phyloP scores from a whole-genome alignment of 2,329 filamentous ascomycete species.

The Monosporascus cannonballus region DNA sequence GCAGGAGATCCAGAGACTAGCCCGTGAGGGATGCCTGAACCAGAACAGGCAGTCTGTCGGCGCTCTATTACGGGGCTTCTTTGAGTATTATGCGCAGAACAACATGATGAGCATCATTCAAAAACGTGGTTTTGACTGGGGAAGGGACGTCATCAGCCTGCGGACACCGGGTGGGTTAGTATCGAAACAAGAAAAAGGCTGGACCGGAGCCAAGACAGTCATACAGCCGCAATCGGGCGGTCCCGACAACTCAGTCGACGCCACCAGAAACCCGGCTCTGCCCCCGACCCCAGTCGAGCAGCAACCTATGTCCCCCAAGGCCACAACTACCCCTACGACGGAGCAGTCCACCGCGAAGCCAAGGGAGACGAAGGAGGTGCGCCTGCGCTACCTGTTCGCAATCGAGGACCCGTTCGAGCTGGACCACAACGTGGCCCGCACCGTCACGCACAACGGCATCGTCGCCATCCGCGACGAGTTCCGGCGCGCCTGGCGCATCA shows the following conservation, averaged over 20 bases:
- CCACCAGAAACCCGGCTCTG: too few relatives aligned
- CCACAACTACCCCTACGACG: background rate
- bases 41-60: conserved; percentile 66
- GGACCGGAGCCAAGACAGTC: conserved; percentile 75
- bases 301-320: conserved; percentile 6
- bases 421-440: conserved; percentile 82
- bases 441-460: conserved; percentile 77
- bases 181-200: conserved; percentile 72
- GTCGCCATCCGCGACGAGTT: conserved; percentile 81
- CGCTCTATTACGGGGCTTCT: conserved; percentile 72
- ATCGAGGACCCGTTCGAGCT: conserved; percentile 90
- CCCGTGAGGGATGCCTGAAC: conserved; percentile 53
- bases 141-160: conserved; percentile 70
- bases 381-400: conserved; percentile 76
- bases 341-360: conserved; percentile 19
- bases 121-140: conserved; percentile 69
- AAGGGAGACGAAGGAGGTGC: conserved; percentile 58
- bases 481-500: conserved; percentile 69
- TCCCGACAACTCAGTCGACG: background rate
- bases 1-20: conserved; percentile 57
- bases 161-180: conserved; percentile 65
- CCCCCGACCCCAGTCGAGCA: background rate
- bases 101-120: conserved; percentile 45
- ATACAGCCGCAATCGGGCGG: conserved; percentile 42
- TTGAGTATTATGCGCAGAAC: conserved; percentile 73